Base-by-base conservation (phyloP, 164 flowering plant genomes). In the Nymphaea thermarum region DNA sequence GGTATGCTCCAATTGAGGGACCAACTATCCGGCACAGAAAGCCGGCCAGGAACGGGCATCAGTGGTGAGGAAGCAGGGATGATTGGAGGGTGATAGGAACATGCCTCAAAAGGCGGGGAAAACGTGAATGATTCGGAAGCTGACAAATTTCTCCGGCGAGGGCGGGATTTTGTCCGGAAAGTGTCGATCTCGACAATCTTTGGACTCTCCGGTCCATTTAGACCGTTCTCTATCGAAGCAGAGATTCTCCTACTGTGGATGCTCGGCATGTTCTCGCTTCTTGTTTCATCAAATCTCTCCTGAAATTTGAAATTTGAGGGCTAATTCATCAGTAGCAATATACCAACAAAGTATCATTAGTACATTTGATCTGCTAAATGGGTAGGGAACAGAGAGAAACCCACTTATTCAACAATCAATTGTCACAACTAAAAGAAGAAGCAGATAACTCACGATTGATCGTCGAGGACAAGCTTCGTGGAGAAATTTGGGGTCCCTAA, bases 121-220 rank as follows among this genome's bases (percentile, higher is more conserved):
- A 51, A 51, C 14, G 57, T 10, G 57, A 51, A 51, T 51, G 57
- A 51, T 15, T 51, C 57, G 8, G 57, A 51, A 51, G 57, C 57
- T 8, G 57, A 51, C 57, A 51, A 51, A 15, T 51, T 79, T 51
- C 85, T 71, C 3, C 86, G 67, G 7, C 64, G 81, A 14, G 86
- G 80, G 63, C 96, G 81, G 6, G 89, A 78, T 70, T 79, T 74
- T 0, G 92, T 81, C 72, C 81, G 84, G 72, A 53, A 80, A 0
- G 88, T 87, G 69, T 92, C 98, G 16, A 90, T 88, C 62, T 93
- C 98, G 0, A 88, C 98, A 8, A 87, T 93, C 65, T 90, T 93
- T 1, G 98, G 91, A 70, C 83, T 84, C 5, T 86, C 91, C 93
- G 5, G 75, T 82, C 0, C 67, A 70, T 68, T 82, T 44, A 42